phyloP scores from a whole-genome alignment of 495 filamentous ascomycete species.

The Apiosordaria backusii region DNA sequence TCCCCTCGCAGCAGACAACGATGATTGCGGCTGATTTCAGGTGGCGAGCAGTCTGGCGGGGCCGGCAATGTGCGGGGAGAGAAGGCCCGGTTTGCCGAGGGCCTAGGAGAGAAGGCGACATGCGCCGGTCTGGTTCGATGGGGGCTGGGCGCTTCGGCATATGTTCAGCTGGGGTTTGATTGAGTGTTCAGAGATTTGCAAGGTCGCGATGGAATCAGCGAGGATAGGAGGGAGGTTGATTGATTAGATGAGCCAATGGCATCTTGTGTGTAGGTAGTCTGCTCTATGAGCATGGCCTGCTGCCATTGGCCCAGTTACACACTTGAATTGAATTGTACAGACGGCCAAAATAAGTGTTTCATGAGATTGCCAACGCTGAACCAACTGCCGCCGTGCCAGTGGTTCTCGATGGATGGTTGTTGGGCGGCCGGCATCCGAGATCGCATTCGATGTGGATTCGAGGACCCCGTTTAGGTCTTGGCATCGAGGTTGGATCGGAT shows the following conservation, averaged over 20 bases:
- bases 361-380: neutral
- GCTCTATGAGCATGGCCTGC: neutral
- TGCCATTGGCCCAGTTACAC: neutral
- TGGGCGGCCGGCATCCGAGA: neutral
- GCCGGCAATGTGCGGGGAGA: neutral
- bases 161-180: neutral
- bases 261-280: neutral
- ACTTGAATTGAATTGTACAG: neutral
- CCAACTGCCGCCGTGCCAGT: neutral
- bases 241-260: neutral
- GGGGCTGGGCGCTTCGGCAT: slow-evolving; percentile 1
- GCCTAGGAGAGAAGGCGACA: neutral
- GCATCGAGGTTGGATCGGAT: neutral
- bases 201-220: neutral
- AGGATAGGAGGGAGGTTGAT: neutral
- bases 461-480: neutral
- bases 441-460: neutral
- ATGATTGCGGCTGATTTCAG: slow-evolving; percentile 4
- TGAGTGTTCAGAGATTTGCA: neutral
- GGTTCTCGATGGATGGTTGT: neutral
- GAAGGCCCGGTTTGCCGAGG: slow-evolving; percentile 8
- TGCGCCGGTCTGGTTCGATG: neutral
- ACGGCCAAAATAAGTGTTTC: neutral
- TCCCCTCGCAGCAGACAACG: slow-evolving; percentile 8
- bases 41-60: neutral